Conservation (phyloP, 495 filamentous ascomycete genomes). For the Aspergillus mulundensis region DNA sequence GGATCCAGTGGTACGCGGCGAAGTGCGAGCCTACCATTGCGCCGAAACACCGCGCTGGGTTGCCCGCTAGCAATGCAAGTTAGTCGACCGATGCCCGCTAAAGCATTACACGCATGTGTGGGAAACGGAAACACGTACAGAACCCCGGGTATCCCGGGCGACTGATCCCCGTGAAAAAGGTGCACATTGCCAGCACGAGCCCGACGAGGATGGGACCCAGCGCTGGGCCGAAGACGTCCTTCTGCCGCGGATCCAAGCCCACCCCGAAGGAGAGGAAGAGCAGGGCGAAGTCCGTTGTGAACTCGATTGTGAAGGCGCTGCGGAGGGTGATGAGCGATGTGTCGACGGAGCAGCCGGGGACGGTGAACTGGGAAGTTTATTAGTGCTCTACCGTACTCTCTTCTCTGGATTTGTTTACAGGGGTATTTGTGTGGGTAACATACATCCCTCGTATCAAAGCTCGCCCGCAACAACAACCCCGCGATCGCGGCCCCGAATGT, state of each 20-base stretch:
- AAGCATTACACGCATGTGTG: too few species aligned
- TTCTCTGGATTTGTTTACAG: too few species aligned
- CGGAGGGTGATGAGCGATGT: conserved; percentile 21
- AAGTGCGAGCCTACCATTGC: conserved; percentile 29
- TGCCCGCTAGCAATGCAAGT: conserved; percentile 18
- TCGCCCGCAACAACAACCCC: conserved; percentile 33
- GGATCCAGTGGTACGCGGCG: conserved; percentile 33
- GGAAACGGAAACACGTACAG: too few species aligned
- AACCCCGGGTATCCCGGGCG: conserved; percentile 43
- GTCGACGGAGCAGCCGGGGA: conserved; percentile 35
- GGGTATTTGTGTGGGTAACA: too few species aligned
- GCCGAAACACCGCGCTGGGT: conserved; percentile 34
- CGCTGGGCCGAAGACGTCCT: conserved; percentile 46
- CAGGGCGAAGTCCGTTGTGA: conserved; percentile 36
- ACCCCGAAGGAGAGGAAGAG: conserved; percentile 46
- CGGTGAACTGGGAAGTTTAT: conserved; percentile 24
- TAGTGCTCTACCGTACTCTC: too few species aligned
- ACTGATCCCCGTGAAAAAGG: conserved; percentile 13
- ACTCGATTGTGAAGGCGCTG: conserved; percentile 44
- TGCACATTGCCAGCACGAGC: conserved; percentile 37
- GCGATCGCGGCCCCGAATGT: conserved; percentile 41
- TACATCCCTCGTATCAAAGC: not conserved
- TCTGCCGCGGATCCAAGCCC: conserved; percentile 55
- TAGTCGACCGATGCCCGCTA: too few species aligned
- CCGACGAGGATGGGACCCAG: conserved; percentile 52